Percentiles rank a stretch among this genome's conserved stretches.
Evolutionary conservation across 2,329 filamentous ascomycete genomes (phyloP).

Genomic region (Aphanocladium album): DNA sequence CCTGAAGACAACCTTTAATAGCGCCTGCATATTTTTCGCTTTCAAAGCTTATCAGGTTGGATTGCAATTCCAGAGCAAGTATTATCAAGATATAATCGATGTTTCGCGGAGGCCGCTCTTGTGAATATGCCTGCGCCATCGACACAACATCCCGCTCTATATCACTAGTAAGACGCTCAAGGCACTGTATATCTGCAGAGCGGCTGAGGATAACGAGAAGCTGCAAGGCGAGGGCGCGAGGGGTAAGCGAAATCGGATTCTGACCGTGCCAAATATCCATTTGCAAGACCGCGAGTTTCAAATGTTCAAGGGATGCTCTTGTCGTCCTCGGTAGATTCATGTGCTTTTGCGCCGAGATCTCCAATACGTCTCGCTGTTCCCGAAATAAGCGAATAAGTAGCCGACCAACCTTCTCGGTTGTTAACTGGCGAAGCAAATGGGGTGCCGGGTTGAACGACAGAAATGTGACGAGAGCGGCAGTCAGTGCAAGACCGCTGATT

Average conservation of each 20-base stretch:
- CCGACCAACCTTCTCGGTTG: conserved; percentile 47
- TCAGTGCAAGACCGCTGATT: conserved; percentile 57
- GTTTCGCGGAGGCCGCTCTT: conserved; percentile 16
- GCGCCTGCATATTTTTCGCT: conserved; percentile 21
- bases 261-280: conserved; percentile 57
- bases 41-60: conserved; percentile 21
- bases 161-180: conserved; percentile 25
- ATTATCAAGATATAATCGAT: conserved; percentile 42
- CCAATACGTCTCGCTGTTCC: conserved; percentile 49
- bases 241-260: conserved; percentile 48
- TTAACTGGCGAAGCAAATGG: conserved; percentile 54
- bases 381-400: conserved; percentile 53
- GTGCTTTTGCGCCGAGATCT: conserved; percentile 58
- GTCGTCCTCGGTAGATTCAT: conserved; percentile 64
- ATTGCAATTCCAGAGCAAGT: conserved; percentile 32
- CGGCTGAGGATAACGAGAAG: conserved; percentile 35
- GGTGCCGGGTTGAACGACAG: conserved; percentile 55
- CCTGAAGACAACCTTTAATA: conserved; percentile 26
- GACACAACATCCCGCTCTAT: conserved; percentile 23
- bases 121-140: conserved; percentile 21
- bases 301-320: conserved; percentile 48
- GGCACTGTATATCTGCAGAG: conserved; percentile 1
- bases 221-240: conserved; percentile 59
- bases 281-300: conserved; percentile 49
- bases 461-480: conserved; percentile 59